Conservation (phyloP, 2,329 filamentous ascomycete species). For the Apiospora aurea region DNA sequence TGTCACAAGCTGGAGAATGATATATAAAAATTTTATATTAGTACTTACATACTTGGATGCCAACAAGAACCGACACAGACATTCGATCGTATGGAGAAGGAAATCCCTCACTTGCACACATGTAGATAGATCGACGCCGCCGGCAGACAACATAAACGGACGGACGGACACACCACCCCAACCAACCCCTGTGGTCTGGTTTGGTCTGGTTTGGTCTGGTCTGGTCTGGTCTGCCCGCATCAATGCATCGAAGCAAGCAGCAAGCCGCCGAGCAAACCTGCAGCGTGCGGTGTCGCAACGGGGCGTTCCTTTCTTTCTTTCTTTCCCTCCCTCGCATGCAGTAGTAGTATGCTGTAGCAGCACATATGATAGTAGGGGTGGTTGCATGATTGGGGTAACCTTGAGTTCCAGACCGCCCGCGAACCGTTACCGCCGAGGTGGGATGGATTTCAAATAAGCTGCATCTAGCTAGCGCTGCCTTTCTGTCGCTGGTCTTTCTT, state of each 20-base stretch:
- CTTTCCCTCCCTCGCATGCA: background rate
- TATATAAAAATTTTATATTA: background rate
- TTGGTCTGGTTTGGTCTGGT: too few species aligned
- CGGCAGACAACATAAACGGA: background rate
- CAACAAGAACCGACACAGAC: background rate
- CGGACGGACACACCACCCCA: background rate
- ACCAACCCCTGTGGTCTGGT: too few species aligned
- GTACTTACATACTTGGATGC: background rate
- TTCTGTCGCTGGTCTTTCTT: background rate
- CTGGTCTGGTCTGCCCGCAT: background rate
- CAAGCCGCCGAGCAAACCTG: background rate
- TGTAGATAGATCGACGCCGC: background rate
- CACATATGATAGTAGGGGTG: background rate
- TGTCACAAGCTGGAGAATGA: background rate
- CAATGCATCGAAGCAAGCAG: background rate
- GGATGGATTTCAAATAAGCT: slow-evolving; percentile 6
- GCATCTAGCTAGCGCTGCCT: background rate
- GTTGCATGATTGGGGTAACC: slow-evolving; percentile 15
- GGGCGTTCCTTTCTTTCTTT: slow-evolving; percentile 8
- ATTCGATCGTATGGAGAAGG: background rate
- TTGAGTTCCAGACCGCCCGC: slow-evolving; percentile 10
- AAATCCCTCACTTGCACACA: slow-evolving; percentile 1
- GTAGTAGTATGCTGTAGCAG: background rate
- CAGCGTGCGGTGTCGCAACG: slow-evolving; percentile 18
- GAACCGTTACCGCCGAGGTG: slow-evolving; percentile 11